Evolutionary conservation across 768 basidiomycete genomes (phyloP).

Genomic region (Lactarius tabidus): DNA sequence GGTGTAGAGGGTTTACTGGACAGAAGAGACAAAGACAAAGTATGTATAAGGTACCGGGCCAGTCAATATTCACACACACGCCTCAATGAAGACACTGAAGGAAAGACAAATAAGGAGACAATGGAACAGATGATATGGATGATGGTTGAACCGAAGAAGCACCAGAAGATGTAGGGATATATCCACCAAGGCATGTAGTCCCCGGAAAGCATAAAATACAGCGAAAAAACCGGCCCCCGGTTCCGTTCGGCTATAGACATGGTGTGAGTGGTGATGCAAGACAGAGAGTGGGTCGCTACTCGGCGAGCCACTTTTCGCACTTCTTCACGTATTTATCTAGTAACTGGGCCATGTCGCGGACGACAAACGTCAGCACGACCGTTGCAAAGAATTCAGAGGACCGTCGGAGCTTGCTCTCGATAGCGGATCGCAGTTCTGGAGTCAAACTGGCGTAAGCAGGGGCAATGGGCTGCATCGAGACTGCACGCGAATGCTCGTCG

Average conservation of each 20-base stretch:
- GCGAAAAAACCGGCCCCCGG: constrained; percentile 14
- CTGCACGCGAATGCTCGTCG: constrained; percentile 80
- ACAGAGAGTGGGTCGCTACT: constrained; percentile 39
- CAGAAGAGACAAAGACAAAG: constrained; percentile 12
- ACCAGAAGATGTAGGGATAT: constrained; percentile 26
- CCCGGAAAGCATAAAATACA: constrained; percentile 35
- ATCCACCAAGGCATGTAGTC: constrained; percentile 29
- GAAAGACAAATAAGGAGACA: constrained; percentile 9
- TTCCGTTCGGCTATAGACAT: constrained; percentile 15
- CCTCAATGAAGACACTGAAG: neutral
- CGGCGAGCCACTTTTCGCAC: constrained; percentile 88
- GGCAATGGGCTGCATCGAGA: constrained; percentile 58
- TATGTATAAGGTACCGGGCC: constrained; percentile 18
- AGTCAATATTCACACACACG: constrained; percentile 10
- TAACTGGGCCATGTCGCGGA: constrained; percentile 79
- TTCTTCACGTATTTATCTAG: constrained; percentile 93
- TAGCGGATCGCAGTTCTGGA: constrained; percentile 52
- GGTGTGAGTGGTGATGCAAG: constrained; percentile 9
- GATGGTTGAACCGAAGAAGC: constrained; percentile 33
- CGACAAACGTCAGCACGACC: constrained; percentile 85
- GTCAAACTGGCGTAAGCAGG: constrained; percentile 74
- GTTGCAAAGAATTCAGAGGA: constrained; percentile 90
- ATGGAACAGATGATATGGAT: constrained; percentile 19
- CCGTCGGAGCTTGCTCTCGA: constrained; percentile 73
- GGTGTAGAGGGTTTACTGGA: constrained; percentile 10